These are phyloP conservation scores for Quercus glauca DNA, from an alignment of 306 rosid species.

Conservation along the genomic window DNA sequence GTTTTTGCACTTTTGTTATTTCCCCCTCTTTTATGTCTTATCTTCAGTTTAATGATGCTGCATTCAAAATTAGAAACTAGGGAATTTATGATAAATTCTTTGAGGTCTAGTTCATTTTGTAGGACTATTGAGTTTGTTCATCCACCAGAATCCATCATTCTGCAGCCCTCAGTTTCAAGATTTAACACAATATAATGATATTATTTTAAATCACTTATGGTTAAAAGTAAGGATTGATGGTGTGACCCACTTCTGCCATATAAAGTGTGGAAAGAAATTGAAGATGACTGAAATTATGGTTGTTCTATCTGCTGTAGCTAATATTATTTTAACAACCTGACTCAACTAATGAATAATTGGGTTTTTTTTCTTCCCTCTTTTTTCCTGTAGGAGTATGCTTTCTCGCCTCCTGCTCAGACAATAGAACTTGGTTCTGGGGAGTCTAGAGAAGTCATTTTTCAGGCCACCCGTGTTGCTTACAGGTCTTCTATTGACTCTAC, in stretches of 20 bases:
- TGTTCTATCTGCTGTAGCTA: conserved; percentile 12
- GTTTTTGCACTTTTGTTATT: conserved; percentile 6
- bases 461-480: conserved; percentile 97
- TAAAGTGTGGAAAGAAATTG: conserved; percentile 2
- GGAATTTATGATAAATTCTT: neutral
- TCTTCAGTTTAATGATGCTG: conserved; percentile 5
- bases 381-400: conserved; percentile 73
- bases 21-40: conserved; percentile 3
- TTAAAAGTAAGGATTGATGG: neutral
- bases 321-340: conserved; percentile 22
- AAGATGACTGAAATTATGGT: conserved; percentile 13
- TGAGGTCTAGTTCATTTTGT: conserved; percentile 8
- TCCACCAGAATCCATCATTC: conserved; percentile 6
- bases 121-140: conserved; percentile 21
- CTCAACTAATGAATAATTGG: conserved; percentile 1
- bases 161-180: conserved; percentile 1
- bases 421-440: conserved; percentile 95
- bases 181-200: neutral
- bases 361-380: neutral
- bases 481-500: conserved; percentile 41
- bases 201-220: neutral
- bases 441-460: conserved; percentile 72
- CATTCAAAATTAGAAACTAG: neutral
- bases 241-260: neutral
- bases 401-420: conserved; percentile 87